phyloP scores from a whole-genome alignment of 2,329 filamentous ascomycete species.

The Aspergillus vadensis region DNA sequence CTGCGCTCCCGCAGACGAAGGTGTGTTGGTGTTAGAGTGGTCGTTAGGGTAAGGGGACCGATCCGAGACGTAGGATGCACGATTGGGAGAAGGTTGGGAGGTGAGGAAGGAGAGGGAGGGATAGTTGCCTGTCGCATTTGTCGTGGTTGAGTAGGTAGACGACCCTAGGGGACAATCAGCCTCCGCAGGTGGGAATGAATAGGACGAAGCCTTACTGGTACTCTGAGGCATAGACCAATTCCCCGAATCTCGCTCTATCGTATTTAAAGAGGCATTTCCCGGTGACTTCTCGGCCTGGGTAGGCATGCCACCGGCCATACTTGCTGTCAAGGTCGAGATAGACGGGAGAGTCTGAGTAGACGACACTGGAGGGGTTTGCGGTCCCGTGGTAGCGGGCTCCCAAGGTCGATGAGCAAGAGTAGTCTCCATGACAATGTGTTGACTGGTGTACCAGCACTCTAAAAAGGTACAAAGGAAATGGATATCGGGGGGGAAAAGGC shows the following conservation, averaged over 20 bases:
- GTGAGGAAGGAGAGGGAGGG: conserved; percentile 47
- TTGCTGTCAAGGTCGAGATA: conserved; percentile 51
- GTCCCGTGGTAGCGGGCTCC: conserved; percentile 41
- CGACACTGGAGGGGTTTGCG: conserved; percentile 38
- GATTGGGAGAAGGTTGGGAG: conserved; percentile 50
- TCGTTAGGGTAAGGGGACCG: conserved; percentile 47
- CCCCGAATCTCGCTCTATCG: conserved; percentile 58
- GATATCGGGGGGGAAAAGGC: conserved; percentile 3
- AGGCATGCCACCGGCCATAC: conserved; percentile 36
- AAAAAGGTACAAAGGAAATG: background rate
- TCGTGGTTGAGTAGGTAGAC: conserved; percentile 52
- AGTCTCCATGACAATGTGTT: conserved; percentile 38
- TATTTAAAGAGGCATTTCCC: conserved; percentile 46
- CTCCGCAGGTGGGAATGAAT: conserved; percentile 14
- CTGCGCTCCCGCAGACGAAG: conserved; percentile 42
- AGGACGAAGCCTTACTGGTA: conserved; percentile 50
- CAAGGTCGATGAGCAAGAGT: conserved; percentile 47
- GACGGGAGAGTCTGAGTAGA: conserved; percentile 49
- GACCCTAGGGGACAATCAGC: conserved; percentile 42
- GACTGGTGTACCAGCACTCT: background rate
- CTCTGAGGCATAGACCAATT: conserved; percentile 63
- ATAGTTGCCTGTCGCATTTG: conserved; percentile 48
- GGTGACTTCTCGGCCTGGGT: conserved; percentile 45
- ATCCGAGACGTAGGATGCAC: conserved; percentile 41
- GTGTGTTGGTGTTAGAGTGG: conserved; percentile 34